Percentiles rank a stretch among this genome's conserved stretches.
Conservation (phyloP, 177 flowering plant species). For the Vitis hybrid region DNA sequence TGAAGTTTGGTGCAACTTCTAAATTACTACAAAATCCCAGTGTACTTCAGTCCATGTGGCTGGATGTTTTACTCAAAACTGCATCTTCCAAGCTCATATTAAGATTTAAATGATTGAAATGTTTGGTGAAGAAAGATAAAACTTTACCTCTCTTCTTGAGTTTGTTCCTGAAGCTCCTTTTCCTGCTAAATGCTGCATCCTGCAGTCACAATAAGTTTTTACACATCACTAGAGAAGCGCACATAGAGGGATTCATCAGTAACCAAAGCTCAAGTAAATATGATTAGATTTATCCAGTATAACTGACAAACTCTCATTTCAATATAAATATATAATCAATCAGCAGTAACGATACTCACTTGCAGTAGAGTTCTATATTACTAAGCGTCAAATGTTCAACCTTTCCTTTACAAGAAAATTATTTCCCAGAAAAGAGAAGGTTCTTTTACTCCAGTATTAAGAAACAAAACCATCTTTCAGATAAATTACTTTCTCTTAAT, state of each 20-base stretch:
- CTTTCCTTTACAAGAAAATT: background rate
- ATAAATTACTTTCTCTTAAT: background rate
- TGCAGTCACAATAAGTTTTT: constrained; percentile 30
- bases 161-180: constrained; percentile 91
- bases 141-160: constrained; percentile 70
- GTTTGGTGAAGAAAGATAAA: background rate
- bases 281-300: background rate
- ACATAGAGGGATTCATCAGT: background rate
- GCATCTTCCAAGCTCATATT: background rate
- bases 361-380: background rate
- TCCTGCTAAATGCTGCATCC: constrained; percentile 96
- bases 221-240: background rate
- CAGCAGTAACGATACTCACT: background rate
- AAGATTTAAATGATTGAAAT: background rate
- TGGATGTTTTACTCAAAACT: background rate
- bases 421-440: background rate
- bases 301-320: background rate
- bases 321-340: background rate
- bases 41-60: too few relatives aligned
- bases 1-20: background rate
- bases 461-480: background rate
- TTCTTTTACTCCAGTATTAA: background rate
- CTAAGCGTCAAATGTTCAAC: background rate
- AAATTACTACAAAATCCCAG: too few relatives aligned
- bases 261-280: background rate